Percentiles rank a stretch among this genome's conserved stretches.
Evolutionary conservation across 192 early-diverging fungal species (phyloP).

Genomic region (Obelidium mucronatum): DNA sequence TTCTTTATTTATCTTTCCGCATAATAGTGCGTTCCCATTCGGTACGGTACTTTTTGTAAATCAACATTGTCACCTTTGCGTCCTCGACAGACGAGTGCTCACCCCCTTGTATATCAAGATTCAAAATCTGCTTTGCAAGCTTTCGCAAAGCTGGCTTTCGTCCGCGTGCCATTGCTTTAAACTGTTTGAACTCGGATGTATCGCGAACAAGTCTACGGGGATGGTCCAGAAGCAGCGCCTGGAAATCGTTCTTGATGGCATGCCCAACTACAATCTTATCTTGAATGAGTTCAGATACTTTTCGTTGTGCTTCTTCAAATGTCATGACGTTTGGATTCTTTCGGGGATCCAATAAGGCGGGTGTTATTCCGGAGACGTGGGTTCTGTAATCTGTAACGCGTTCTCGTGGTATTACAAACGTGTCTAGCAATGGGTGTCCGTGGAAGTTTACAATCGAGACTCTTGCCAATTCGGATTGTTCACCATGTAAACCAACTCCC

Average conservation of each 20-base stretch:
- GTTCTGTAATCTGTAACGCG: constrained; percentile 94
- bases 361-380: constrained; percentile 89
- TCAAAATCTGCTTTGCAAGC: constrained; percentile 76
- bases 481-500: constrained; percentile 87
- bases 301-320: constrained; percentile 82
- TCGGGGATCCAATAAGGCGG: constrained; percentile 67
- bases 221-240: constrained; percentile 78
- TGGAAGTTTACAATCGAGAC: constrained; percentile 95
- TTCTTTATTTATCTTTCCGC: not conserved
- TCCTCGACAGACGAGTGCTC: constrained; percentile 92
- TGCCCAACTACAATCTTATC: constrained; percentile 92
- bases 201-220: constrained; percentile 82
- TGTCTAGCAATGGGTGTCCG: constrained; percentile 85
- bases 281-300: constrained; percentile 83
- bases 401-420: constrained; percentile 83
- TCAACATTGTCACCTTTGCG: constrained; percentile 86
- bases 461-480: constrained; percentile 84
- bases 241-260: constrained; percentile 88
- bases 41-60: constrained; percentile 83
- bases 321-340: constrained; percentile 55
- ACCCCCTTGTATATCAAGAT: constrained; percentile 85
- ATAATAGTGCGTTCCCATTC: constrained; percentile 75
- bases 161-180: constrained; percentile 71
- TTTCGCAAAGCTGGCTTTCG: constrained; percentile 75
- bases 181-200: constrained; percentile 80